phyloP scores from a whole-genome alignment of 208 protist species.

The Leishmania mexicana region DNA sequence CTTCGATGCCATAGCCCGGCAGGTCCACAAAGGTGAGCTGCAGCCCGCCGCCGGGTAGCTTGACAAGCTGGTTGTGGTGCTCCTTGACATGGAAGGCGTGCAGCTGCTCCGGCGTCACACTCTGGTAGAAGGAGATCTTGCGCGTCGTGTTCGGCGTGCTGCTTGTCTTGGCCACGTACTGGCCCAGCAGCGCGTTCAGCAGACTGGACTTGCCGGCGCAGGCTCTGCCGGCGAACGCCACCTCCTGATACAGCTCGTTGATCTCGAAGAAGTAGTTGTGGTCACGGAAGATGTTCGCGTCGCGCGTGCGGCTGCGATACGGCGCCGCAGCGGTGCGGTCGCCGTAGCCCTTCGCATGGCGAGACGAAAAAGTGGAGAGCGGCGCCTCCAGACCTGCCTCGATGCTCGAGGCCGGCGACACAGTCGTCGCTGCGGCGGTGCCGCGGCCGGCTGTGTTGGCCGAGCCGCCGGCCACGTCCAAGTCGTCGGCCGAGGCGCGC shows the following conservation, averaged over 20 bases:
- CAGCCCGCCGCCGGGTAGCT: slow-evolving; percentile 81
- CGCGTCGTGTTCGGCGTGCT: slow-evolving; percentile 88
- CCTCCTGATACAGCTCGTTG: slow-evolving; percentile 91
- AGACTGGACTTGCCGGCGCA: slow-evolving; percentile 89
- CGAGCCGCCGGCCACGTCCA: not conserved
- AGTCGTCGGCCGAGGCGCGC: slow-evolving; percentile 41
- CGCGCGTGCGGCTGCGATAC: slow-evolving; percentile 44
- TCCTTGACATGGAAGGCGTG: slow-evolving; percentile 65
- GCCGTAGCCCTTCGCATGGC: not conserved
- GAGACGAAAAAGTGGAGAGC: not conserved
- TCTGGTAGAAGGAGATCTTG: slow-evolving; percentile 89
- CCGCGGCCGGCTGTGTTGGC: not conserved
- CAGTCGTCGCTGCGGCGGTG: not conserved
- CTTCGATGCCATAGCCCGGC: slow-evolving; percentile 90
- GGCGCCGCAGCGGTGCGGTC: not conserved
- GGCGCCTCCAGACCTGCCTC: slow-evolving; percentile 13
- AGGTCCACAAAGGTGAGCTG: slow-evolving; percentile 93
- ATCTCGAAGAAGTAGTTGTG: slow-evolving; percentile 93
- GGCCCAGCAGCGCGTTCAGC: slow-evolving; percentile 84
- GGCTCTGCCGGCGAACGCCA: slow-evolving; percentile 83
- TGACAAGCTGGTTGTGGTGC: slow-evolving; percentile 82
- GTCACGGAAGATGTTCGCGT: slow-evolving; percentile 74
- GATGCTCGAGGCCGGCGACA: slow-evolving; percentile 23
- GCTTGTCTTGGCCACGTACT: slow-evolving; percentile 82
- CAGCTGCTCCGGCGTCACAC: slow-evolving; percentile 78